phyloP scores from a whole-genome alignment of 345 rosid species.

The Aquilaria yunnanensis region DNA sequence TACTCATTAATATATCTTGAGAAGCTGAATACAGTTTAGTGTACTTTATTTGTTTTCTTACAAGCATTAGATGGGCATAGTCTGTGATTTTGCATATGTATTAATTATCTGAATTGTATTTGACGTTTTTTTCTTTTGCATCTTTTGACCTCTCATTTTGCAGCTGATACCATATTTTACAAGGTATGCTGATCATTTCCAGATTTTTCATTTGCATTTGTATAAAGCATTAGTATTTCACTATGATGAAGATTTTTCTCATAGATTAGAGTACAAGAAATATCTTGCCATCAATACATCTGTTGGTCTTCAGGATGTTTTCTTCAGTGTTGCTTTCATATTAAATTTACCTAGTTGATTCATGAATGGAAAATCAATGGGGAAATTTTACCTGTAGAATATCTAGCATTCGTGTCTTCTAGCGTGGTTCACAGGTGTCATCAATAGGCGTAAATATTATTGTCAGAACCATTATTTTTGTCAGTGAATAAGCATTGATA shows the following conservation, averaged over 20 bases:
- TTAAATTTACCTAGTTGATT: not conserved
- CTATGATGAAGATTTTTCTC: not conserved
- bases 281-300: not conserved
- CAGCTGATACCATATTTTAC: constrained; percentile 66
- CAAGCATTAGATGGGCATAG: no score
- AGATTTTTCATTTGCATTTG: constrained; percentile 12
- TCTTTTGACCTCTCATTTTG: constrained; percentile 23
- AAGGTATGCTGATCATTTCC: constrained; percentile 43
- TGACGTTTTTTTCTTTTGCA: constrained; percentile 16
- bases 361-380: not conserved
- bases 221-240: not conserved
- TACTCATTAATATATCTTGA: no score
- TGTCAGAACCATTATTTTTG: not conserved
- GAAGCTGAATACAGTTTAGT: no score
- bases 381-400: not conserved
- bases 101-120: not conserved
- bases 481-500: not conserved
- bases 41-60: no score
- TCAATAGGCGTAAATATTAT: not conserved
- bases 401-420: not conserved
- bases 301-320: not conserved
- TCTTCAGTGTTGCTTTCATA: not conserved
- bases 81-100: no score
- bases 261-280: not conserved
- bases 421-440: not conserved